Evolutionary conservation across 768 basidiomycete species (phyloP).

Genomic region (Psilocybe sp.): DNA sequence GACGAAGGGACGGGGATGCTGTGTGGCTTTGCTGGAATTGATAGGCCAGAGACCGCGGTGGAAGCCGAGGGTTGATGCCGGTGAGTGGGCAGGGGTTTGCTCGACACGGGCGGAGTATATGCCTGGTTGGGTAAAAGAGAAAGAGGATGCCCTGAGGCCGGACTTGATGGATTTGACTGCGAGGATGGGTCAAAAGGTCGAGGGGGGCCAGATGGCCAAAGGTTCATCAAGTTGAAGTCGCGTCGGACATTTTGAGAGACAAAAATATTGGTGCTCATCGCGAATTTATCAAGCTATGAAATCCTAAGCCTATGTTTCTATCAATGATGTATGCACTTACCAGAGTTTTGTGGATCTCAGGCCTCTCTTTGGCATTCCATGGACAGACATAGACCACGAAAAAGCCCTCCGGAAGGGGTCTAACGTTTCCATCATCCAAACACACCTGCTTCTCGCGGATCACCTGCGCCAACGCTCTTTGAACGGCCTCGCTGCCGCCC

Average conservation of each 20-base stretch:
- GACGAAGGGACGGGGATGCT: constrained; percentile 22
- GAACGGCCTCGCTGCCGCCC: constrained; percentile 48
- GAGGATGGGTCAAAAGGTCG: constrained; percentile 22
- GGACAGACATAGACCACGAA: constrained; percentile 73
- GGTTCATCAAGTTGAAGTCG: constrained; percentile 23
- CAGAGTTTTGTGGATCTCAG: constrained; percentile 60
- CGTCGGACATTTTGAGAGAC: constrained; percentile 42
- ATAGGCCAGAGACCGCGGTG: not conserved
- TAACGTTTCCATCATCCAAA: constrained; percentile 40
- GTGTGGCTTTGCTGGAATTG: not conserved
- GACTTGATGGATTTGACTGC: constrained; percentile 28
- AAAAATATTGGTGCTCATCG: constrained; percentile 66
- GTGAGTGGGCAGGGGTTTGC: constrained; percentile 24
- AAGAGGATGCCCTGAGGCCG: constrained; percentile 19
- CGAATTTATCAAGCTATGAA: constrained; percentile 70
- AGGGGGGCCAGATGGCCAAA: not conserved
- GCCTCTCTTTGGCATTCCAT: constrained; percentile 60
- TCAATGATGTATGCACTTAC: constrained; percentile 38
- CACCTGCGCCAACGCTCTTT: constrained; percentile 53
- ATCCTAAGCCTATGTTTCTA: not conserved
- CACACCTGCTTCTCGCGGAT: constrained; percentile 50
- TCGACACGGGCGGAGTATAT: constrained; percentile 23
- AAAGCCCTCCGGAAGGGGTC: constrained; percentile 67
- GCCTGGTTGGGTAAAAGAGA: constrained; percentile 18
- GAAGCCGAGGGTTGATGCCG: not conserved